Evolutionary conservation across 179 eudicot species (phyloP), one percentile per base, ranked within the genome.

Genomic region (Nepenthes alata): DNA sequence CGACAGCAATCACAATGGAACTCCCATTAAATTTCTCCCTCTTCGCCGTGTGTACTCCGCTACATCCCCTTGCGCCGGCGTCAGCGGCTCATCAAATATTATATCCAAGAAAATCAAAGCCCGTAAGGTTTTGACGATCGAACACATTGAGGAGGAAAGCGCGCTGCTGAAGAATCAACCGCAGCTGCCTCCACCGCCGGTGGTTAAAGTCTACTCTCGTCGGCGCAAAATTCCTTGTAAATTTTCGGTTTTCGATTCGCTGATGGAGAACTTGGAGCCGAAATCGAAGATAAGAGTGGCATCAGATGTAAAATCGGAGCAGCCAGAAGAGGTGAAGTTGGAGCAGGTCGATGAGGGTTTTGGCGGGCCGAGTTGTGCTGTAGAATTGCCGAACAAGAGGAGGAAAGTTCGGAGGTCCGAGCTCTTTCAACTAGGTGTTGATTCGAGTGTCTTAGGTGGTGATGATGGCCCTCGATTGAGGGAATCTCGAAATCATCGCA

Each of bases 11-110:
- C 48, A 78, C 53, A 63, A 61, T 3, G 81, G 71, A 9, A 58
- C 95, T 3, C 87, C 84, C 4, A 39, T 78, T 37, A 67, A 70
- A 77, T 85, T 81, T 78, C 79, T 83, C 12, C 88, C 96, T 8
- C 83, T 91, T 9, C 76, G 67, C 73, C 83, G 84, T 37, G 83
- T 91, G 11, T 93, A 93, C 84, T 89, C 94, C 15, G 82, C 96
- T 53, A 82, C 96, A 2, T 73, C 94, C 0, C 86, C 94, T 4
- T 79, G 89, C 49, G 25, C 25, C 25, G 25, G 25, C 25, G 72
- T 70, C 7, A 78, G 73, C 12, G 88, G 79, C 5, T 74, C 83
- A 1, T 70, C 84, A 36, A 62, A 68, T 59, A 71, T 78, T 53
- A 69, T 71, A 37, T 83, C 90, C 3, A 85, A 83, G 69, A 90